Evolutionary conservation across 352 stramenopile genomes (phyloP), one percentile per base, ranked within the genome.

Genomic region (Phytophthora citricola): DNA sequence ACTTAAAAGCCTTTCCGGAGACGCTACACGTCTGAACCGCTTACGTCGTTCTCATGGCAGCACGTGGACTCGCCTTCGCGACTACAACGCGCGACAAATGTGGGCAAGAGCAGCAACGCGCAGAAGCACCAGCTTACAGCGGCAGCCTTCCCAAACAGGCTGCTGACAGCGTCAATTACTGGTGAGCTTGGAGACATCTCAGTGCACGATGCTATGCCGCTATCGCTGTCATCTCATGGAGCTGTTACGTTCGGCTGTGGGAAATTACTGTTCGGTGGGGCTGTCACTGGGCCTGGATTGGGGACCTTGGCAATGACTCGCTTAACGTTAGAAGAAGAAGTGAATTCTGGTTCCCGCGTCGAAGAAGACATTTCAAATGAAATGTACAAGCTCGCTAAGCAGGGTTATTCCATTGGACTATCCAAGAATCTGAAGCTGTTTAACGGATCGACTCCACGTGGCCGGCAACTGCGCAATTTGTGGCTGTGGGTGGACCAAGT

Each of bases 401-500:
- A 83, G 40, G 81, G 88, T 5, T 95, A 94, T 69, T 92, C 85
- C 17, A 79, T 93, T 32, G 75, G 75, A n/a, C 56, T 95, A 8
- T 77, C 85, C 7, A 93, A 88, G 60, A 94, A 89, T 59, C 45
- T 93, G 15, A 86, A 90, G 57, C 58, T 95, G 8, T 93, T 94
- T 50, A 75, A 71, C 14, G 63, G 69, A 11, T 52, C 58, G 6
- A 83, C 65, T 32, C 63, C 63, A 15, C 76, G 76, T 1, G 69
- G 81, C 29, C 81, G 81, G 3, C 74, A 91, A 46, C 58, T 94
- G 38, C 78, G 75, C 2, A 77, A 79, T 51, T 65, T 95, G 15
- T 95, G 88, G 88, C 49, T 83, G n/a, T 95, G 88, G 88, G 82
- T 95, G 7, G 84, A 95, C 39, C 88, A 95, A 73, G 80, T 91